Conservation (phyloP, 768 basidiomycete genomes). For the Exsudoporus frostii region DNA sequence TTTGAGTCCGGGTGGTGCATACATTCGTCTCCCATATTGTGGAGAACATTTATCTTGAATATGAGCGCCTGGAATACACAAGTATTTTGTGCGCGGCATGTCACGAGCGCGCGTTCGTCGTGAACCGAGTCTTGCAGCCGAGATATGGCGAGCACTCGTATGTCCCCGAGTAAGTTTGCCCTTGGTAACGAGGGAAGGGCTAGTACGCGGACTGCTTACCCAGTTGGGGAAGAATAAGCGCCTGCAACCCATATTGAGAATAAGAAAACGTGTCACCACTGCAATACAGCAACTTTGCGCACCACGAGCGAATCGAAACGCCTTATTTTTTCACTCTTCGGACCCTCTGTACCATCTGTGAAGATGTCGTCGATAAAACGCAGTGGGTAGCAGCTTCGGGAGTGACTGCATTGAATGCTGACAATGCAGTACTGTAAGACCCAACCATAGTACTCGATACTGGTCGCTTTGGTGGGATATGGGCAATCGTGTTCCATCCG, state of each 20-base stretch:
- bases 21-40: background rate
- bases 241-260: too few relatives aligned
- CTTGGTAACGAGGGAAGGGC: too few relatives aligned
- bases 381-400: too few relatives aligned
- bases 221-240: too few relatives aligned
- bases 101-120: background rate
- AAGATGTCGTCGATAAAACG: too few relatives aligned
- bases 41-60: background rate
- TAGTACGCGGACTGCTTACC: too few relatives aligned
- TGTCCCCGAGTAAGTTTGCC: too few relatives aligned
- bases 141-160: background rate
- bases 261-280: too few relatives aligned
- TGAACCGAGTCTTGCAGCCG: background rate
- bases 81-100: background rate
- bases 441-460: background rate
- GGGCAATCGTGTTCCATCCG: background rate
- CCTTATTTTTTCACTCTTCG: too few relatives aligned
- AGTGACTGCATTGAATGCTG: background rate
- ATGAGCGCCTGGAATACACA: background rate
- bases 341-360: too few relatives aligned
- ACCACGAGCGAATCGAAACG: too few relatives aligned
- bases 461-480: fast-evolving
- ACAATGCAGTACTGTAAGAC: background rate
- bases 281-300: too few relatives aligned
- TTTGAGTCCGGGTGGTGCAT: background rate